phyloP scores from a whole-genome alignment of 768 basidiomycete genomes.

The Suillus lakei region DNA sequence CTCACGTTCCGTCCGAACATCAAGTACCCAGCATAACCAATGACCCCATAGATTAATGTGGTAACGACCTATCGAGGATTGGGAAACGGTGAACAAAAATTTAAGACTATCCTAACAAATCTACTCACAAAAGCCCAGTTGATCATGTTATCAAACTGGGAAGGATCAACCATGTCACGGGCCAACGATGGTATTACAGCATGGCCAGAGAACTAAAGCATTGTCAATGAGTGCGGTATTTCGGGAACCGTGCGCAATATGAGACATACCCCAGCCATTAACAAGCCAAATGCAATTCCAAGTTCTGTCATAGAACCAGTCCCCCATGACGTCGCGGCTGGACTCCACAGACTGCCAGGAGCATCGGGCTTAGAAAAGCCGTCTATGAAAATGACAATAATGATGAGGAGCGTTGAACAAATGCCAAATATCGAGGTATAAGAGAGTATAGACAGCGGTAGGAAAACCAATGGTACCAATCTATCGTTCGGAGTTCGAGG shows the following conservation, averaged over 20 bases:
- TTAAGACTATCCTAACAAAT: background rate
- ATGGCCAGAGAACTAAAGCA: conserved; percentile 83
- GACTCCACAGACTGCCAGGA: conserved; percentile 83
- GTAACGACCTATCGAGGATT: conserved; percentile 53
- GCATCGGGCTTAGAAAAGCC: conserved; percentile 72
- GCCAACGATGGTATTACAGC: conserved; percentile 90
- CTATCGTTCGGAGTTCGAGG: conserved; percentile 9
- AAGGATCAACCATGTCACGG: conserved; percentile 86
- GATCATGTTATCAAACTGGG: conserved; percentile 80
- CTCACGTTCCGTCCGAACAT: conserved; percentile 88
- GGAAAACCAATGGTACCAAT: conserved; percentile 85
- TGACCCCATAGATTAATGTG: conserved; percentile 63
- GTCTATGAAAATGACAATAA: conserved; percentile 80
- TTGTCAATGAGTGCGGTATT: background rate
- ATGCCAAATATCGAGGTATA: conserved; percentile 89
- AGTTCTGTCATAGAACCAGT: conserved; percentile 60
- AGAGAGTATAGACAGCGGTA: conserved; percentile 86
- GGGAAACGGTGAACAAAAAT: background rate
- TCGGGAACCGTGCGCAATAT: background rate
- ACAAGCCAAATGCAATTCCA: conserved; percentile 83
- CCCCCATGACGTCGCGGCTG: conserved; percentile 67
- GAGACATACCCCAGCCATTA: conserved; percentile 83
- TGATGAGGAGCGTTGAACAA: conserved; percentile 73
- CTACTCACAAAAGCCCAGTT: conserved; percentile 81
- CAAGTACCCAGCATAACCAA: conserved; percentile 83